A percentile compares a stretch with the other conserved stretches of the same genome.
Evolutionary conservation across 2,329 filamentous ascomycete species (phyloP).

Genomic region (Penicillium griseofulvum): DNA sequence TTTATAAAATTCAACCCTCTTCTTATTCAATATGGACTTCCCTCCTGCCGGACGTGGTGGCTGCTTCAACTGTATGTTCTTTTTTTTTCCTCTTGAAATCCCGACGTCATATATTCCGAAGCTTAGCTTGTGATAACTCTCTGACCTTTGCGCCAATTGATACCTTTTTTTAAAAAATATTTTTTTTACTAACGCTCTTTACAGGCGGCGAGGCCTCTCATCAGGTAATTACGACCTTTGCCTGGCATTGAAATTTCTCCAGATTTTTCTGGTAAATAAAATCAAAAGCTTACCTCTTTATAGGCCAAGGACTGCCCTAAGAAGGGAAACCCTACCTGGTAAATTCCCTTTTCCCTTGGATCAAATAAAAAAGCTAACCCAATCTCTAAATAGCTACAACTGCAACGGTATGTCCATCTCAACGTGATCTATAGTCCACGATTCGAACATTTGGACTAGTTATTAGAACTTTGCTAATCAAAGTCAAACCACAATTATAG

Average conservation of each 20-base stretch:
- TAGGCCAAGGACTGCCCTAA: constrained; percentile 83
- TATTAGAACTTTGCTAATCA: constrained; percentile 26
- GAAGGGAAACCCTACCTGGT: constrained; percentile 80
- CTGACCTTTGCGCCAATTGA: not conserved
- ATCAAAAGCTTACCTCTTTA: constrained; percentile 21
- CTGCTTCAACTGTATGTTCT: constrained; percentile 59
- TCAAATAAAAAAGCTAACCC: constrained; percentile 2
- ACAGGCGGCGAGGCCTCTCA: constrained; percentile 71
- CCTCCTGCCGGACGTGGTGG: constrained; percentile 49
- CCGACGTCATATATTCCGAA: constrained; percentile 3
- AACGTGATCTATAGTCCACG: not conserved
- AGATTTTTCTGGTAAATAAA: not conserved
- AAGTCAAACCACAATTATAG: constrained; percentile 34
- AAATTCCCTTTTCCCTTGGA: constrained; percentile 38
- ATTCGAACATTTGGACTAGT: constrained; percentile 4
- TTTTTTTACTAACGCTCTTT: constrained; percentile 22
- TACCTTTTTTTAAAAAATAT: not conserved
- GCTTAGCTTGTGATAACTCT: not conserved
- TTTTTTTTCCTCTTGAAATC: not conserved
- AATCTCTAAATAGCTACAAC: constrained; percentile 63
- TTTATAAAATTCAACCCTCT: not conserved
- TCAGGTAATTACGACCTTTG: constrained; percentile 58
- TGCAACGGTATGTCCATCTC: constrained; percentile 62
- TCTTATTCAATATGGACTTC: constrained; percentile 47
- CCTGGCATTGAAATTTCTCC: not conserved